These are phyloP conservation scores for Chalaropsis ovoidea DNA, from an alignment of 2,329 filamentous ascomycete species.

Conservation along the genomic window DNA sequence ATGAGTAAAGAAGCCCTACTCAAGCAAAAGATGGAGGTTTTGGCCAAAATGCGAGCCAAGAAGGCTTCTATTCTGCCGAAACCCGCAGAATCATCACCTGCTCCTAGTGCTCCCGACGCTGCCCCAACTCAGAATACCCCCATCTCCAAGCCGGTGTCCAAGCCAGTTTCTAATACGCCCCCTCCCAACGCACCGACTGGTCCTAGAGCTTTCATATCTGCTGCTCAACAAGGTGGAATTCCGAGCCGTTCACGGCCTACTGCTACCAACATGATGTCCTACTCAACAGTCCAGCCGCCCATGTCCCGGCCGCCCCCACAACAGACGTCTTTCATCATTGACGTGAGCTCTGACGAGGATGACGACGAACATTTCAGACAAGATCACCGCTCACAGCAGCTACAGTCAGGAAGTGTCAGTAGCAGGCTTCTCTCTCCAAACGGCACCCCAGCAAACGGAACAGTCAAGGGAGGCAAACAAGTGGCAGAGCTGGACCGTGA, in stretches of 20 bases:
- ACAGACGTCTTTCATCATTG: constrained; percentile 20
- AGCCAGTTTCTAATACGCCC: background rate
- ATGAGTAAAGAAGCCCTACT: constrained; percentile 55
- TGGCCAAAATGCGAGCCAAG: constrained; percentile 49
- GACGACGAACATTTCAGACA: constrained; percentile 23
- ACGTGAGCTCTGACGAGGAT: constrained; percentile 23
- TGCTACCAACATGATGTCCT: background rate
- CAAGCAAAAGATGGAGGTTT: constrained; percentile 66
- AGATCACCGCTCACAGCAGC: constrained; percentile 9
- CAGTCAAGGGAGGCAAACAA: constrained; percentile 8
- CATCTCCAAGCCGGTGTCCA: background rate
- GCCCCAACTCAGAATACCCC: too few species aligned
- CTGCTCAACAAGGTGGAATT: background rate
- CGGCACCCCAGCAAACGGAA: background rate
- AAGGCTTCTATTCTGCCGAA: constrained; percentile 15
- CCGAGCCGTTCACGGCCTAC: background rate
- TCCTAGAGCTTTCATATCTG: constrained; percentile 1
- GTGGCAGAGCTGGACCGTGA: constrained; percentile 38
- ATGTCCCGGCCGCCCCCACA: constrained; percentile 10
- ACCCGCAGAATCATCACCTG: background rate
- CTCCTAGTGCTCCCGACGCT: background rate
- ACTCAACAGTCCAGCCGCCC: constrained; percentile 7
- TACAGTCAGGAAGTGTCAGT: constrained; percentile 13
- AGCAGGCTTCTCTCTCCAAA: background rate
- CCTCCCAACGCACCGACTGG: constrained; percentile 15